phyloP scores from a whole-genome alignment of 1,284 basidiomycete species.

The Tilletiopsis washingtonensis region DNA sequence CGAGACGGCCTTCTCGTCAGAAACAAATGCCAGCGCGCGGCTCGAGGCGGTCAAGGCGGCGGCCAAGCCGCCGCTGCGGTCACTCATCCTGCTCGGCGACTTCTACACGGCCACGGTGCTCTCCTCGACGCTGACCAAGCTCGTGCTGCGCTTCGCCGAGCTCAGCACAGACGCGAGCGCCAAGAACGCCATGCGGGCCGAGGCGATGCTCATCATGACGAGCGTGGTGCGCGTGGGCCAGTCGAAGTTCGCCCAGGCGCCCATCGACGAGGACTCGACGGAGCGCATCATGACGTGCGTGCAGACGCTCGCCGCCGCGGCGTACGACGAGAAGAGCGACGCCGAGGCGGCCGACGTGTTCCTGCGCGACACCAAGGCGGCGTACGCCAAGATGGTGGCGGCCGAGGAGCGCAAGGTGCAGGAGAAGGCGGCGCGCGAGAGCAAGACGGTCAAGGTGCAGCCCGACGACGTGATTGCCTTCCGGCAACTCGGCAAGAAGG shows the following conservation, averaged over 20 bases:
- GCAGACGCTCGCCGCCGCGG: constrained; percentile 63
- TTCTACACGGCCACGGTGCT: constrained; percentile 93
- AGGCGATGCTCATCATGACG: constrained; percentile 98
- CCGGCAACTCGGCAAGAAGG: constrained; percentile 91
- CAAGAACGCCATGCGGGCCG: constrained; percentile 61
- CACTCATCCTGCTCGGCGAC: constrained; percentile 85
- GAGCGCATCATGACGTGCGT: constrained; percentile 97
- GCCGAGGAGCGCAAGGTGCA: constrained; percentile 60
- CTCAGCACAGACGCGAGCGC: constrained; percentile 57
- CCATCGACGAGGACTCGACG: constrained; percentile 95
- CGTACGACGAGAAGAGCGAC: constrained; percentile 14
- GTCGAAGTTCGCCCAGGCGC: constrained; percentile 82
- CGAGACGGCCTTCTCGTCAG: constrained; percentile 77
- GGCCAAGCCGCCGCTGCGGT: constrained; percentile 83
- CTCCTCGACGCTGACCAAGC: constrained; percentile 79
- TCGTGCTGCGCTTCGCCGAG: constrained; percentile 74
- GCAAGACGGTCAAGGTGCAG: constrained; percentile 68
- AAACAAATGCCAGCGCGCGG: constrained; percentile 57
- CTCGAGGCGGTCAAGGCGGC: constrained; percentile 76
- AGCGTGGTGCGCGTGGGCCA: constrained; percentile 94
- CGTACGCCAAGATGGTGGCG: constrained; percentile 90
- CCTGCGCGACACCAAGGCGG: constrained; percentile 82
- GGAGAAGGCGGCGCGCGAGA: constrained; percentile 73
- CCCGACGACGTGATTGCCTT: constrained; percentile 88
- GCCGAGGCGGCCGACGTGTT: constrained; percentile 74